Evolutionary conservation across 148 eudicot genomes (phyloP).

Genomic region (Dysphania ambrosioides): DNA sequence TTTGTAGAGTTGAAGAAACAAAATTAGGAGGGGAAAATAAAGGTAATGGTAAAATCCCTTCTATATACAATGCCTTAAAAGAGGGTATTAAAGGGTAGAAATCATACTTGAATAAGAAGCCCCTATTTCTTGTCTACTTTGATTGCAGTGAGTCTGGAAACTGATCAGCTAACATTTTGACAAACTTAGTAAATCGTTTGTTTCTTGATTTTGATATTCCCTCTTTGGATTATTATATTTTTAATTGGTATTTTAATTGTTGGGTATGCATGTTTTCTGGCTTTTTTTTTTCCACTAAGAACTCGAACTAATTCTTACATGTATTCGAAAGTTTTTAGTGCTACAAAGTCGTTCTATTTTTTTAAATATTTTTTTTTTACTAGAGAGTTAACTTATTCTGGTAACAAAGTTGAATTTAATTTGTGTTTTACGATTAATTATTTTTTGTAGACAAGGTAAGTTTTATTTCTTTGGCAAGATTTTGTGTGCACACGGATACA

Average conservation of each 20-base stretch:
- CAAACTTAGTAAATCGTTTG: conserved; percentile 10
- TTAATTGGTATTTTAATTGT: not conserved
- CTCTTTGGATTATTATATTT: conserved; percentile 6
- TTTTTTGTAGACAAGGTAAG: too few relatives aligned
- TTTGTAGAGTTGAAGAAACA: not conserved
- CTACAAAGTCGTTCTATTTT: too few relatives aligned
- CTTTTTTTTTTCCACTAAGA: not conserved
- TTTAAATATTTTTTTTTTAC: too few relatives aligned
- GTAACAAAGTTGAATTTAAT: too few relatives aligned
- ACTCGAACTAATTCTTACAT: too few relatives aligned
- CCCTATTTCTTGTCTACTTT: conserved; percentile 7
- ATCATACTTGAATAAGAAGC: conserved; percentile 23
- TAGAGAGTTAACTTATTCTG: too few relatives aligned
- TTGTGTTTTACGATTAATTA: too few relatives aligned
- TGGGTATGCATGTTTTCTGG: not conserved
- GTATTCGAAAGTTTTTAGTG: too few relatives aligned
- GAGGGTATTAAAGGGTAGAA: conserved; percentile 1
- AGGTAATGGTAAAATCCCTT: conserved; percentile 14
- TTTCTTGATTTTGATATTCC: not conserved
- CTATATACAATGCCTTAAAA: conserved; percentile 10
- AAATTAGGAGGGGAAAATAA: conserved; percentile 13
- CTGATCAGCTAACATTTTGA: conserved; percentile 34
- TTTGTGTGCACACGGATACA: too few relatives aligned
- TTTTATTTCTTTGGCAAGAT: too few relatives aligned
- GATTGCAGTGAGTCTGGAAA: conserved; percentile 8